phyloP scores from a whole-genome alignment of 768 basidiomycete genomes.

The Coprinopsis strossmayeri region DNA sequence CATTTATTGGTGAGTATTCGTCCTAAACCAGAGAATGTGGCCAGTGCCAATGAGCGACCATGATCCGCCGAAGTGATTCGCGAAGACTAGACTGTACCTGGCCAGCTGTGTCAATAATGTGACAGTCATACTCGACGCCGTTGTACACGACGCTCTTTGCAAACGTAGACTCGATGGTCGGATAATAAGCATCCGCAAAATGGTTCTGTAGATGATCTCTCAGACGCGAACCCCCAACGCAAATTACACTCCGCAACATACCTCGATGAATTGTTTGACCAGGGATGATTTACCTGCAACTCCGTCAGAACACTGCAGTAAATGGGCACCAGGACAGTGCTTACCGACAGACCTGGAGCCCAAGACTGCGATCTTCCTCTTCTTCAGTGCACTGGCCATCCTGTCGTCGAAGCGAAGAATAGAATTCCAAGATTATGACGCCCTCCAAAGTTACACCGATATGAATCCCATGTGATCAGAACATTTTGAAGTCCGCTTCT shows the following conservation, averaged over 20 bases:
- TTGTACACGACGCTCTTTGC: slow-evolving; percentile 82
- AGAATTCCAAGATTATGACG: not conserved
- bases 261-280: slow-evolving; percentile 88
- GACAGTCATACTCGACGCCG: slow-evolving; percentile 89
- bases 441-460: not conserved
- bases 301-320: not conserved
- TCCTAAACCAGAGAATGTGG: slow-evolving; percentile 45
- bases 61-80: not conserved
- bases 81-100: slow-evolving; percentile 46
- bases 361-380: slow-evolving; percentile 85
- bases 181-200: slow-evolving; percentile 91
- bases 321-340: slow-evolving; percentile 18
- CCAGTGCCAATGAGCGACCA: no score
- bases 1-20: slow-evolving; percentile 90
- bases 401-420: not conserved
- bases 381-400: slow-evolving; percentile 40
- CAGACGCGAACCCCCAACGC: not conserved
- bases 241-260: slow-evolving; percentile 8
- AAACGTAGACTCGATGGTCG: slow-evolving; percentile 88
- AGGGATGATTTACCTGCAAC: slow-evolving; percentile 88
- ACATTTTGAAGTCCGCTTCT: not conserved
- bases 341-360: slow-evolving; percentile 88
- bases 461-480: not conserved
- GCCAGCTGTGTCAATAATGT: slow-evolving; percentile 97
- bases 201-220: slow-evolving; percentile 40